Percentiles rank a stretch among this genome's conserved stretches.
Evolutionary conservation across 805 yeast genomes (phyloP).

Genomic region (Lachancea dasiensis): DNA sequence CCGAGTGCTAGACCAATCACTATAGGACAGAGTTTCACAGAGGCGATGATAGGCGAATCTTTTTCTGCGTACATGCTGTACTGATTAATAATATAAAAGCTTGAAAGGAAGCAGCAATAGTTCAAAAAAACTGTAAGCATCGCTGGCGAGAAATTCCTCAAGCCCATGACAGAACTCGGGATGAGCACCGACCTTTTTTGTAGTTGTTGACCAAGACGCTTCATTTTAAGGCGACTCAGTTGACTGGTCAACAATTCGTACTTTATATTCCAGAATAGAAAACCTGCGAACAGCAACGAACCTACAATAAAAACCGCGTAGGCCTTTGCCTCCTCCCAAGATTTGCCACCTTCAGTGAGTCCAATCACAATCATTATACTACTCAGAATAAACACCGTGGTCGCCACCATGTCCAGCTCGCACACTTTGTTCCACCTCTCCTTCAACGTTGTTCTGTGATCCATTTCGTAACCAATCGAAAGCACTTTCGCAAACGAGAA

Average conservation of each 20-base stretch:
- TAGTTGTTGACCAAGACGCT: slow-evolving; percentile 5
- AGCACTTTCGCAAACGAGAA: slow-evolving; percentile 19
- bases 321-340: slow-evolving; percentile 37
- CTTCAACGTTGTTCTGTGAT: slow-evolving; percentile 13
- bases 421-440: slow-evolving; percentile 15
- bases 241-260: slow-evolving; percentile 15
- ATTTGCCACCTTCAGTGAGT: slow-evolving; percentile 40
- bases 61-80: slow-evolving; percentile 26
- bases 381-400: slow-evolving; percentile 32
- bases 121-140: slow-evolving; percentile 18
- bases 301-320: slow-evolving; percentile 41
- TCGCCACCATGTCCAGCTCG: slow-evolving; percentile 34
- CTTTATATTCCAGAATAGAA: slow-evolving; percentile 31
- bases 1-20: slow-evolving; percentile 30
- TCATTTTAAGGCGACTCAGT: slow-evolving; percentile 5
- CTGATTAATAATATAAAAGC: slow-evolving; percentile 21
- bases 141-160: slow-evolving; percentile 24
- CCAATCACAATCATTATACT: slow-evolving; percentile 38
- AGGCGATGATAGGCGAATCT: slow-evolving; percentile 32
- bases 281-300: slow-evolving; percentile 25
- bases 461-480: slow-evolving; percentile 31
- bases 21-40: slow-evolving; percentile 34
- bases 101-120: slow-evolving; percentile 19
- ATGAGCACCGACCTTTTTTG: slow-evolving; percentile 18
- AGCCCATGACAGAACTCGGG: slow-evolving; percentile 26